phyloP scores from a whole-genome alignment of 2,329 filamentous ascomycete species.

The Gaeumannomyces sp. region DNA sequence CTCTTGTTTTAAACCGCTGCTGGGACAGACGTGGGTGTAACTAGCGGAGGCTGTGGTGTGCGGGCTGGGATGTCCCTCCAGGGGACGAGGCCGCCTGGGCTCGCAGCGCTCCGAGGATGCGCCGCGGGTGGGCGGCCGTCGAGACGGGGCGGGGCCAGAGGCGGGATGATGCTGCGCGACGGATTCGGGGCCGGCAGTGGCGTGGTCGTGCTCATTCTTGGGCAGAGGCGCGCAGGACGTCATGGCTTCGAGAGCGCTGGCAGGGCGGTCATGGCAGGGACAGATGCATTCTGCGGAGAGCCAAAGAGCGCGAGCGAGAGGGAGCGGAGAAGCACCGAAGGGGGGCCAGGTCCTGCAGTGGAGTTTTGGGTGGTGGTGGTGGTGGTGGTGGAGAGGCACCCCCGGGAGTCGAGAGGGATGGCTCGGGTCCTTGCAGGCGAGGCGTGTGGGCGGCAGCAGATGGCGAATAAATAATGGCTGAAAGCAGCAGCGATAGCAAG shows the following conservation, averaged over 20 bases:
- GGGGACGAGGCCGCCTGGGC: constrained; percentile 14
- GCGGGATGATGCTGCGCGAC: constrained; percentile 2
- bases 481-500: neutral
- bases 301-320: neutral
- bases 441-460: neutral
- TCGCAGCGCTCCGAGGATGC: constrained; percentile 11
- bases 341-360: neutral
- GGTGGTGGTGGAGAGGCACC: neutral
- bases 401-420: neutral
- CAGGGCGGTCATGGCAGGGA: constrained; percentile 26
- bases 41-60: neutral
- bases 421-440: neutral
- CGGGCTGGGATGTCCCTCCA: constrained; percentile 2
- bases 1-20: neutral
- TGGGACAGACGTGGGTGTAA: neutral
- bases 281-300: neutral
- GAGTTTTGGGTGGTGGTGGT: neutral
- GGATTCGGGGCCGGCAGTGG: constrained; percentile 12
- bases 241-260: constrained; percentile 33
- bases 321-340: neutral
- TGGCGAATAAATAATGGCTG: neutral
- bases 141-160: constrained; percentile 10
- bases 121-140: constrained; percentile 12
- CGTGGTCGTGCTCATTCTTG: constrained; percentile 22
- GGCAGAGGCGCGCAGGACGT: constrained; percentile 33